These are phyloP conservation scores for Arthrobotrys sinensis DNA, from an alignment of 2,329 filamentous ascomycete genomes.

Conservation along the genomic window DNA sequence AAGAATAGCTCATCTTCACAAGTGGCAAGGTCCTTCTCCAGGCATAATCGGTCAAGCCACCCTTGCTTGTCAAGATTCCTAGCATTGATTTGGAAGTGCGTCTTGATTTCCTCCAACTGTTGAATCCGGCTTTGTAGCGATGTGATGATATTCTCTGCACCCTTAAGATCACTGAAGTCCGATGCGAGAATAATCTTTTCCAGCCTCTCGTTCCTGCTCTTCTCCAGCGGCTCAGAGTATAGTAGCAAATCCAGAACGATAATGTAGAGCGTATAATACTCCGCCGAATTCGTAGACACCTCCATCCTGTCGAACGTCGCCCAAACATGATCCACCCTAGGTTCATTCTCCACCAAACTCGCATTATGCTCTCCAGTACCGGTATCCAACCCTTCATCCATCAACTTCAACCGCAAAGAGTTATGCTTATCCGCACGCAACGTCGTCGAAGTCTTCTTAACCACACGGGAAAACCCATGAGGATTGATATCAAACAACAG, in stretches of 20 bases:
- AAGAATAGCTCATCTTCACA: slow-evolving; percentile 99
- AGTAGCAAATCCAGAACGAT: slow-evolving; percentile 96
- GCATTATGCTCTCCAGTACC: slow-evolving; percentile 68
- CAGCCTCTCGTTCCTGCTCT: slow-evolving; percentile 93
- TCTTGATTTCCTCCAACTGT: slow-evolving; percentile 95
- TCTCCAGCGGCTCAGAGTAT: slow-evolving; percentile 96
- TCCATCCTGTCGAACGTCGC: slow-evolving; percentile 95
- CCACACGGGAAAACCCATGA: slow-evolving; percentile 97
- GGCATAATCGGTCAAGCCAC: slow-evolving; percentile 89
- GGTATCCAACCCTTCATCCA: slow-evolving; percentile 80
- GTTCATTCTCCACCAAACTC: slow-evolving; percentile 76
- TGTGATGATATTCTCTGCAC: slow-evolving; percentile 92
- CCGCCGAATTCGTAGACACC: slow-evolving; percentile 95
- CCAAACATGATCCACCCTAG: slow-evolving; percentile 94
- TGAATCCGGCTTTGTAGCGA: slow-evolving; percentile 92
- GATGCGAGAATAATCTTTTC: slow-evolving; percentile 99
- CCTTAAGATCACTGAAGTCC: slow-evolving; percentile 96
- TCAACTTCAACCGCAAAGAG: slow-evolving; percentile 94
- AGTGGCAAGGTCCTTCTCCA: slow-evolving; percentile 88
- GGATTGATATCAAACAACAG: slow-evolving; percentile 95
- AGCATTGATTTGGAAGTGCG: slow-evolving; percentile 93
- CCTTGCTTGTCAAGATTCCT: slow-evolving; percentile 88
- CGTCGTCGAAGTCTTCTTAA: slow-evolving; percentile 95
- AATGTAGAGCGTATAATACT: slow-evolving; percentile 98
- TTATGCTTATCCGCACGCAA: slow-evolving; percentile 99